These are phyloP conservation scores for Dioscorea alata DNA, from an alignment of 106 monocot genomes.

Conservation along the genomic window DNA sequence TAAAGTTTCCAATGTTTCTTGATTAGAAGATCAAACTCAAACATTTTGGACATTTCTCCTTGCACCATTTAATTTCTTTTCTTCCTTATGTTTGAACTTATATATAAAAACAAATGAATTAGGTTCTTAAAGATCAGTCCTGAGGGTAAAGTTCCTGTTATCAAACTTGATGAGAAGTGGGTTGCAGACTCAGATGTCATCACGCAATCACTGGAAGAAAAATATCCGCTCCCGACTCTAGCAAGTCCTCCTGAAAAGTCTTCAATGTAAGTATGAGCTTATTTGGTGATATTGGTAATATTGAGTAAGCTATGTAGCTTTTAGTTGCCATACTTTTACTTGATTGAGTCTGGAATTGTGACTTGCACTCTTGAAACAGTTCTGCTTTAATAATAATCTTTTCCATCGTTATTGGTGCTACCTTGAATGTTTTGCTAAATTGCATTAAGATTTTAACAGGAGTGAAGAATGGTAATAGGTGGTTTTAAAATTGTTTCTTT, in stretches of 20 bases:
- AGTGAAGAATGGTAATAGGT: too few relatives aligned
- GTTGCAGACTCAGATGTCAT: slow-evolving; percentile 75
- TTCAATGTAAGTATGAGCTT: slow-evolving; percentile 31
- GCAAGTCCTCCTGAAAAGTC: slow-evolving; percentile 51
- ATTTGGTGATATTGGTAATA: too few relatives aligned
- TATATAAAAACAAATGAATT: not conserved
- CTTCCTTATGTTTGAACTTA: too few relatives aligned
- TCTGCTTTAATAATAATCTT: too few relatives aligned
- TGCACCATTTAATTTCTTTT: not conserved
- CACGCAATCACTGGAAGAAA: slow-evolving; percentile 56
- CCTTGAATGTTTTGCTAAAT: too few relatives aligned
- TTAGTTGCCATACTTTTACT: too few relatives aligned
- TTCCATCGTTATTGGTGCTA: too few relatives aligned
- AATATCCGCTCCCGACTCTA: slow-evolving; percentile 57
- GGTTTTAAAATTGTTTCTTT: too few relatives aligned
- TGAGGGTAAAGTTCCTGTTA: slow-evolving; percentile 64
- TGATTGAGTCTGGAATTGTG: too few relatives aligned
- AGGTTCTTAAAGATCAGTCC: slow-evolving; percentile 63
- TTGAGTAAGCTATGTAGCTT: too few relatives aligned
- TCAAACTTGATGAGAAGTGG: slow-evolving; percentile 64
- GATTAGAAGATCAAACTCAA: not conserved
- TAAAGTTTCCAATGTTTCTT: slow-evolving; percentile 20
- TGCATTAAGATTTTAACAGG: too few relatives aligned
- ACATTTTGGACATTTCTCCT: not conserved
- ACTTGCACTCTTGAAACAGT: too few relatives aligned